Evolutionary conservation across 2,329 filamentous ascomycete species (phyloP).

Genomic region (Pleurostoma richardsiae): DNA sequence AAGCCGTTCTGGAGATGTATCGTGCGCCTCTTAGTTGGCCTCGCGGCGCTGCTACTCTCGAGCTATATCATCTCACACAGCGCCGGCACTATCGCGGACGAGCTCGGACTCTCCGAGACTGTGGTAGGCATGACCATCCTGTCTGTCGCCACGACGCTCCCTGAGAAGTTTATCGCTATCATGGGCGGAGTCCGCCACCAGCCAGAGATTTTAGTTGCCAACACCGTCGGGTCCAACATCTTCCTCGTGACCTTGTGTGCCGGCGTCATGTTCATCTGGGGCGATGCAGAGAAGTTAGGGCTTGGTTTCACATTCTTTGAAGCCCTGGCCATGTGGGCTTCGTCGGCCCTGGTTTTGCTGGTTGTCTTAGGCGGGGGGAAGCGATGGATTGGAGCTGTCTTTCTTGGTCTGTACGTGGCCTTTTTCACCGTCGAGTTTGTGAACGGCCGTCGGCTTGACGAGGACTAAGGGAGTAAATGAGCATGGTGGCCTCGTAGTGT

Average conservation of each 20-base stretch:
- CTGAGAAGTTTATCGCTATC: slow-evolving; percentile 45
- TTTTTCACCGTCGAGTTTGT: slow-evolving; percentile 18
- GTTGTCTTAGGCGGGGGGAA: slow-evolving; percentile 22
- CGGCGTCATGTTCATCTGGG: slow-evolving; percentile 27
- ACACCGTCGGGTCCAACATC: slow-evolving; percentile 46
- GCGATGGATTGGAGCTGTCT: slow-evolving; percentile 23
- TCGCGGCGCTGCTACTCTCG: slow-evolving; percentile 36
- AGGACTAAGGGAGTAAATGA: neutral
- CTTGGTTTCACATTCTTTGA: slow-evolving; percentile 21
- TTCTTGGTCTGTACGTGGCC: slow-evolving; percentile 21
- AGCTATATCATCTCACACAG: slow-evolving; percentile 43
- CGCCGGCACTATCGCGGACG: slow-evolving; percentile 30
- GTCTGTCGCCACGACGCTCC: slow-evolving; percentile 44
- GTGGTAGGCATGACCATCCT: slow-evolving; percentile 42
- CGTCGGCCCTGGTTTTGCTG: slow-evolving; percentile 17
- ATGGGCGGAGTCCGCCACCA: slow-evolving; percentile 39
- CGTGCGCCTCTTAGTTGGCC: slow-evolving; percentile 33
- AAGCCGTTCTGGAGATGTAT: slow-evolving; percentile 11
- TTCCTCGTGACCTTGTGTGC: slow-evolving; percentile 45
- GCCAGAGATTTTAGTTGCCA: slow-evolving; percentile 41
- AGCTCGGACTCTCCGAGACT: slow-evolving; percentile 35
- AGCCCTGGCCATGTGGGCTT: slow-evolving; percentile 20
- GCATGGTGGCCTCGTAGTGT: too few species aligned
- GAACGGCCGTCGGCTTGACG: slow-evolving; percentile 9
- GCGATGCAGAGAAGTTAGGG: slow-evolving; percentile 16